Percentiles rank a stretch among this genome's conserved stretches.
These are phyloP conservation scores for Paxillus rubicundulus DNA, from an alignment of 768 basidiomycete genomes.

Conservation along the genomic window DNA sequence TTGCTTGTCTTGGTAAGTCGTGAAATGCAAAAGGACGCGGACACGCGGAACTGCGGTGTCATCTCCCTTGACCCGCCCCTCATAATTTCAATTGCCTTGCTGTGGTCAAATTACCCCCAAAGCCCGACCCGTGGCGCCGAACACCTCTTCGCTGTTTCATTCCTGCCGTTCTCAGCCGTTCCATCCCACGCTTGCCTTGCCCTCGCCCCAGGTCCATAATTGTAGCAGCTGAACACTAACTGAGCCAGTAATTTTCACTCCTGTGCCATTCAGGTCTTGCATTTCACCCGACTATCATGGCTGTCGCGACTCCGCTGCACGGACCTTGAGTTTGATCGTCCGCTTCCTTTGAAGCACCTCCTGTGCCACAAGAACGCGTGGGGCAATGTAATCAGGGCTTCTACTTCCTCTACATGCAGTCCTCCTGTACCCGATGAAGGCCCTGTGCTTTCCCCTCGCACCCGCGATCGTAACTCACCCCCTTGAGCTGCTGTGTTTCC, in stretches of 20 bases:
- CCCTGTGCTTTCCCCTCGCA: background rate
- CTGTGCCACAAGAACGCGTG: background rate
- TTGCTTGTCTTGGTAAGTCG: no score
- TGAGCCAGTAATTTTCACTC: background rate
- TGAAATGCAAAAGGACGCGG: background rate
- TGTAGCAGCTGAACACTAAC: background rate
- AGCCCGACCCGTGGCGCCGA: background rate
- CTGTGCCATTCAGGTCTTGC: background rate
- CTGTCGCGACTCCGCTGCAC: background rate
- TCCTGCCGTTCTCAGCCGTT: background rate
- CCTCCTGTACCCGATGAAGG: background rate
- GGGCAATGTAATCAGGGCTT: background rate
- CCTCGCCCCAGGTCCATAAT: slow-evolving; percentile 3
- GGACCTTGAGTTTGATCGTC: background rate
- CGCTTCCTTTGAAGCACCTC: background rate
- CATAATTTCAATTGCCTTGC: background rate
- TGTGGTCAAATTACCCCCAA: background rate
- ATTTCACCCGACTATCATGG: background rate
- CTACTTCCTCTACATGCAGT: background rate
- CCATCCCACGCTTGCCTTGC: slow-evolving; percentile 4
- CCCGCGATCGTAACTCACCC: background rate
- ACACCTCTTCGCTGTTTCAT: background rate
- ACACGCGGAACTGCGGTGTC: slow-evolving; percentile 15
- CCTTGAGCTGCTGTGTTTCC: background rate
- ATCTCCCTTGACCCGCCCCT: slow-evolving; percentile 4